phyloP scores from a whole-genome alignment of 2,329 filamentous ascomycete species.

The Ascochyta clinopodiicola region DNA sequence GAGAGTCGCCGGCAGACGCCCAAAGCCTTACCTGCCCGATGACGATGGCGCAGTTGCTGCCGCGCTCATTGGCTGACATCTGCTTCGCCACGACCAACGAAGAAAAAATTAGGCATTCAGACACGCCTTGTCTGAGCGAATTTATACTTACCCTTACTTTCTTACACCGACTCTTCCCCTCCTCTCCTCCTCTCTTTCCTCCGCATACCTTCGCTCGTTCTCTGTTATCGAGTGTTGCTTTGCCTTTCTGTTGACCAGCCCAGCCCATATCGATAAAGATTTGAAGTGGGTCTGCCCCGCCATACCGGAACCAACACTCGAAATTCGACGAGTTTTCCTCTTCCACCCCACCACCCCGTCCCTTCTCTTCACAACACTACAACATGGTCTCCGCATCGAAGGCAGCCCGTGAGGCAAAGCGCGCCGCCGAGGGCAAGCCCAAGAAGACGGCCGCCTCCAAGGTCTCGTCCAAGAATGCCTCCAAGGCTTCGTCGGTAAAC shows the following conservation, averaged over 20 bases:
- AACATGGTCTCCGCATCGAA: conserved; percentile 73
- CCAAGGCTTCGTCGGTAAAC: conserved; percentile 70
- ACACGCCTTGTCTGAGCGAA: conserved; percentile 17
- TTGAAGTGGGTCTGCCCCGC: conserved; percentile 17
- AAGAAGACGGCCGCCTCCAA: conserved; percentile 77
- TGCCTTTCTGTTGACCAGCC: conserved; percentile 10
- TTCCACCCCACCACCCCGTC: conserved; percentile 26
- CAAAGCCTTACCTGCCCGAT: conserved; percentile 29
- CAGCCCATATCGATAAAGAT: conserved; percentile 26
- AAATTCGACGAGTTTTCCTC: conserved; percentile 26
- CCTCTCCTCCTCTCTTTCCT: conserved; percentile 6
- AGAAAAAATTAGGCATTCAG: conserved; percentile 33
- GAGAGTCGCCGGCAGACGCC: not conserved
- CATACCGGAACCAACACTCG: conserved; percentile 10
- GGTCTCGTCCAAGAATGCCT: conserved; percentile 67
- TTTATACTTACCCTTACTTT: conserved; percentile 9
- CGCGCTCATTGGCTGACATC: conserved; percentile 28
- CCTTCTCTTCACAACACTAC: conserved; percentile 23
- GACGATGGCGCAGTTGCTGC: conserved; percentile 18
- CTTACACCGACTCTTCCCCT: conserved; percentile 8
- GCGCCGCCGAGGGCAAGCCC: conserved; percentile 72
- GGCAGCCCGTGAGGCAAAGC: conserved; percentile 71
- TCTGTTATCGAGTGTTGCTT: conserved; percentile 17
- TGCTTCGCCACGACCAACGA: conserved; percentile 28
- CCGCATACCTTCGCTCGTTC: conserved; percentile 19